Conservation (phyloP, 2,329 filamentous ascomycete species). For the Stagonosporopsis cucurbitacearum region DNA sequence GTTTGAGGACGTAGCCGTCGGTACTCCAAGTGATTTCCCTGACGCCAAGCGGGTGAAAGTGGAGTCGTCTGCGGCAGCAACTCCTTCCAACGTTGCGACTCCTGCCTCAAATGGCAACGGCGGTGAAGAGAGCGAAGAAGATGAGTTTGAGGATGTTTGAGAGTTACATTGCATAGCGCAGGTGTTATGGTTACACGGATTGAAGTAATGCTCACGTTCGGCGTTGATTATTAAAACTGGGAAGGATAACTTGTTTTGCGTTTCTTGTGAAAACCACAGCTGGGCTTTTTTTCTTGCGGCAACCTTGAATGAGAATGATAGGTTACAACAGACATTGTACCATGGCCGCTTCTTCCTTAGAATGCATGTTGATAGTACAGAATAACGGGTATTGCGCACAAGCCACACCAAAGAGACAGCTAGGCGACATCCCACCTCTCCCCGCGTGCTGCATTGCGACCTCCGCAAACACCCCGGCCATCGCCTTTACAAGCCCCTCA, state of each 20-base stretch:
- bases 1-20: conserved; percentile 47
- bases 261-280: neutral
- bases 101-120: conserved; percentile 51
- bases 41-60: conserved; percentile 68
- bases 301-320: neutral
- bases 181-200: conserved; percentile 31
- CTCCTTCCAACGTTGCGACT: conserved; percentile 39
- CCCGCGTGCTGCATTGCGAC: conserved; percentile 36
- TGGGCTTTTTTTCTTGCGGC: neutral
- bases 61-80: conserved; percentile 54
- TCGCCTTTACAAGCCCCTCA: conserved; percentile 7
- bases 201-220: conserved; percentile 4
- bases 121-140: conserved; percentile 55
- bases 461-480: conserved; percentile 30
- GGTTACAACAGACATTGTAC: neutral
- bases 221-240: conserved; percentile 18
- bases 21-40: conserved; percentile 36
- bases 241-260: neutral
- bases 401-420: conserved; percentile 19
- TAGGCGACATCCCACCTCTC: conserved; percentile 43
- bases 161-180: conserved; percentile 39
- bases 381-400: conserved; percentile 5
- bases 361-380: neutral
- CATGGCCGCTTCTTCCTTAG: neutral
- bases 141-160: conserved; percentile 56